These are phyloP conservation scores for Vigna mungo DNA, from an alignment of 306 rosid genomes.

Conservation along the genomic window DNA sequence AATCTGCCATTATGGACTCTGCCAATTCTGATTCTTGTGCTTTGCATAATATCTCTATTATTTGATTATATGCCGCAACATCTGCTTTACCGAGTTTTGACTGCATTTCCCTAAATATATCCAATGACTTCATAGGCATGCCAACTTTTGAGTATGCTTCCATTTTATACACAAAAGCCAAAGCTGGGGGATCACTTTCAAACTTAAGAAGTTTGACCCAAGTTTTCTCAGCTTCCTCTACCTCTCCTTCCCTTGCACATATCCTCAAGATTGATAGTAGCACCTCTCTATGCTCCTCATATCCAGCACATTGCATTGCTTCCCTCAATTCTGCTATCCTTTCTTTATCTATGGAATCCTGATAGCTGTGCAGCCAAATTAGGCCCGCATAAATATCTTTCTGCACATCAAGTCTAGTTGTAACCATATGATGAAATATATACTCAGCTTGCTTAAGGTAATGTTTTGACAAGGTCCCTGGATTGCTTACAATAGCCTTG, in stretches of 20 bases:
- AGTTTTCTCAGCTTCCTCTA: constrained; percentile 69
- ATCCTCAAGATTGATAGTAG: constrained; percentile 82
- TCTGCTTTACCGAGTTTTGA: constrained; percentile 54
- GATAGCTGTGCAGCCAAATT: constrained; percentile 96
- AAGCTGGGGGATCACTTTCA: constrained; percentile 61
- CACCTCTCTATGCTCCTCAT: constrained; percentile 74
- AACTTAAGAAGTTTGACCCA: constrained; percentile 70
- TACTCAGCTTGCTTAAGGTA: constrained; percentile 94
- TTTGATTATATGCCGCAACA: constrained; percentile 70
- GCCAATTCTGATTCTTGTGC: constrained; percentile 71
- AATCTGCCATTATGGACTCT: constrained; percentile 75
- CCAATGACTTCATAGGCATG: constrained; percentile 69
- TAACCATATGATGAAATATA: constrained; percentile 77
- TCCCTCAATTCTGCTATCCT: constrained; percentile 67
- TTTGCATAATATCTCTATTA: constrained; percentile 81
- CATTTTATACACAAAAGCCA: constrained; percentile 83
- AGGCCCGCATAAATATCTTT: constrained; percentile 85
- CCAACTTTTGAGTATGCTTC: constrained; percentile 81
- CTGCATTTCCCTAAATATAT: constrained; percentile 79
- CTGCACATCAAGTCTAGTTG: constrained; percentile 74
- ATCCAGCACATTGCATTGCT: constrained; percentile 75
- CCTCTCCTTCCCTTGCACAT: constrained; percentile 71
- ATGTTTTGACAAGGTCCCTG: constrained; percentile 68
- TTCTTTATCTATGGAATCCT: constrained; percentile 77
- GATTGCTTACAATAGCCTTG: constrained; percentile 72